These are phyloP conservation scores for Castanea sativa DNA, from an alignment of 306 rosid species.

Conservation along the genomic window DNA sequence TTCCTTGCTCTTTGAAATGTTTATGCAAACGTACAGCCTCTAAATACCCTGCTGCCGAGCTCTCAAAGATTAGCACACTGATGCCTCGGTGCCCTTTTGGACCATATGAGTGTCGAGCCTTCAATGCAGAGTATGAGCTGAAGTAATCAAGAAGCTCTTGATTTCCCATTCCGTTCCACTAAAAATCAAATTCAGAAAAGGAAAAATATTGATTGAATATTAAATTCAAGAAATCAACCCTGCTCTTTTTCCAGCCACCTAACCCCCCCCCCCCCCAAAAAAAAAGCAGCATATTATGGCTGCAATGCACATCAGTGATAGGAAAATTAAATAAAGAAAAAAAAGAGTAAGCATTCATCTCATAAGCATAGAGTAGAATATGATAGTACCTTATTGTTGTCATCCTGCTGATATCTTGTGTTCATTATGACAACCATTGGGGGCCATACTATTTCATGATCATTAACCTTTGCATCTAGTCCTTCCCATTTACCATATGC, in stretches of 20 bases:
- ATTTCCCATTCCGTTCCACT: conserved; percentile 58
- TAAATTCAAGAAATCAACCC: too few species aligned
- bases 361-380: conserved; percentile 11
- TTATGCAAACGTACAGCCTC: conserved; percentile 42
- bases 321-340: neutral
- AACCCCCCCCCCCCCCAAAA: neutral
- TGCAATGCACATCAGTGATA: neutral
- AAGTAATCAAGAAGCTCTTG: conserved; percentile 51
- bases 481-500: conserved; percentile 46
- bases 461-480: conserved; percentile 36
- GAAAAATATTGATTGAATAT: too few species aligned
- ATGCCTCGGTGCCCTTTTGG: conserved; percentile 52
- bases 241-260: too few species aligned
- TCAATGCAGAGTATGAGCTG: conserved; percentile 34
- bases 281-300: neutral
- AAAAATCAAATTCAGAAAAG: conserved; percentile 23
- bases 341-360: neutral
- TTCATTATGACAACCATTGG: conserved; percentile 54
- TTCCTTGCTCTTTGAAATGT: conserved; percentile 46
- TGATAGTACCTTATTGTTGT: conserved; percentile 24
- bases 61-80: conserved; percentile 40
- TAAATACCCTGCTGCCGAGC: conserved; percentile 37
- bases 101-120: conserved; percentile 51
- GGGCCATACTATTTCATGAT: conserved; percentile 63
- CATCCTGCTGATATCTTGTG: conserved; percentile 42